Conservation (phyloP, 768 basidiomycete genomes). For the Leccinum obscurum region DNA sequence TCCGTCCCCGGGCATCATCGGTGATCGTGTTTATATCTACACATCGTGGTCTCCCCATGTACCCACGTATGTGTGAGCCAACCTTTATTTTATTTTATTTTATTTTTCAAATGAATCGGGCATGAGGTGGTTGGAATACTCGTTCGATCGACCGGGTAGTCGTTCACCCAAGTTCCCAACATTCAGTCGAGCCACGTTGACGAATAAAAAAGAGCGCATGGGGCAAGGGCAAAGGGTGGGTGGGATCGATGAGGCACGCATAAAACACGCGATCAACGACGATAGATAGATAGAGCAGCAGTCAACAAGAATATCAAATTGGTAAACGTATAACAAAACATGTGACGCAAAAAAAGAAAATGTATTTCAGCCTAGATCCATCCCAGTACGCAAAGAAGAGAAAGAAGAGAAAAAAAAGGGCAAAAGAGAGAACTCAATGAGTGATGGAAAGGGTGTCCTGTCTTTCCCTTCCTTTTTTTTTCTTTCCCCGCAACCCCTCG, state of each 20-base stretch:
- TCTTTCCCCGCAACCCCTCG: not conserved
- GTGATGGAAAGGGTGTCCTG: slow-evolving; percentile 8
- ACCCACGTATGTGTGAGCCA: not conserved
- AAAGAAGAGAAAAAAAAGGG: slow-evolving; percentile 46
- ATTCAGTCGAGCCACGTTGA: too few species aligned
- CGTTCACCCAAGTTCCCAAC: too few species aligned
- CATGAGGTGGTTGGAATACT: too few species aligned
- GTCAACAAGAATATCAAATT: not conserved
- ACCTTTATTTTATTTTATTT: not conserved
- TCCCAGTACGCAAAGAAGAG: slow-evolving; percentile 38
- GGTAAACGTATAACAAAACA: not conserved
- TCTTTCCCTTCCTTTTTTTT: slow-evolving; percentile 11
- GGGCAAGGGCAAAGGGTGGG: not conserved
- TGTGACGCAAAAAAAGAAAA: slow-evolving; percentile 43
- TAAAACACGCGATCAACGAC: not conserved
- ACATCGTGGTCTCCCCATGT: too few species aligned
- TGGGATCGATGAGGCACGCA: not conserved
- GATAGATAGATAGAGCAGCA: slow-evolving; percentile 27
- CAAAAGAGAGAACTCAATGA: slow-evolving; percentile 58
- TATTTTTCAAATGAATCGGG: not conserved
- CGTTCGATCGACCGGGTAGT: not conserved
- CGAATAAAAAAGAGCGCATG: too few species aligned
- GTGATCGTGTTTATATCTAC: not conserved
- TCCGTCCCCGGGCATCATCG: not conserved
- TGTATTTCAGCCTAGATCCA: slow-evolving; percentile 79